A percentile compares a stretch with the other conserved stretches of the same genome.
These are phyloP conservation scores for Marasmius fiardii DNA, from an alignment of 1,284 basidiomycete genomes.

Conservation along the genomic window DNA sequence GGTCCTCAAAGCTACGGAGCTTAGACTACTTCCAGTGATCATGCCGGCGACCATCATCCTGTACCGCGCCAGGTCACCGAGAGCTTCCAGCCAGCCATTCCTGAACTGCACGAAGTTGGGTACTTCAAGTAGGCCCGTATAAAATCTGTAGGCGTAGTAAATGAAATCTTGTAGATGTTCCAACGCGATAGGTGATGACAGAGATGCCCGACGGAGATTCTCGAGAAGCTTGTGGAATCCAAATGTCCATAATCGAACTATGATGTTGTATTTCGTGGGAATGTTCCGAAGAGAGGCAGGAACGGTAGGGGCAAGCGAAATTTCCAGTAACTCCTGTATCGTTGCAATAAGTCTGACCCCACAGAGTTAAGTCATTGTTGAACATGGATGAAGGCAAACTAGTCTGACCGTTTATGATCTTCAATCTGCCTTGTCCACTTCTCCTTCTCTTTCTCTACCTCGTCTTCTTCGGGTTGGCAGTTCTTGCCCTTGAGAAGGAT, in stretches of 20 bases:
- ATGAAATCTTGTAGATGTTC: conserved; percentile 90
- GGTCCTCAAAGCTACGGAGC: conserved; percentile 41
- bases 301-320: conserved; percentile 83
- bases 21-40: conserved; percentile 42
- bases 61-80: conserved; percentile 94
- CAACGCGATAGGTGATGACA: conserved; percentile 54
- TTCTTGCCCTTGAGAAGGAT: conserved; percentile 53
- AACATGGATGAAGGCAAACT: conserved; percentile 11
- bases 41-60: conserved; percentile 88
- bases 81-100: conserved; percentile 90
- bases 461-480: conserved; percentile 41
- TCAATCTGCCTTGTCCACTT: conserved; percentile 63
- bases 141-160: conserved; percentile 93
- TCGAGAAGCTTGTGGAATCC: conserved; percentile 91
- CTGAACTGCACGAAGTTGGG: conserved; percentile 70
- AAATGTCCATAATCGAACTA: conserved; percentile 89
- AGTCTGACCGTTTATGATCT: conserved; percentile 68
- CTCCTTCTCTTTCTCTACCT: conserved; percentile 60
- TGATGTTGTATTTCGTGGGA: conserved; percentile 93
- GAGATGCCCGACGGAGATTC: conserved; percentile 80
- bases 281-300: conserved; percentile 87
- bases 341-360: conserved; percentile 69
- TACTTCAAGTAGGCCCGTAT: conserved; percentile 88
- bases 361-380: conserved; percentile 9
- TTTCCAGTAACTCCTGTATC: conserved; percentile 84